These are phyloP conservation scores for Passiflora organensis DNA, from an alignment of 345 rosid species.

Conservation along the genomic window DNA sequence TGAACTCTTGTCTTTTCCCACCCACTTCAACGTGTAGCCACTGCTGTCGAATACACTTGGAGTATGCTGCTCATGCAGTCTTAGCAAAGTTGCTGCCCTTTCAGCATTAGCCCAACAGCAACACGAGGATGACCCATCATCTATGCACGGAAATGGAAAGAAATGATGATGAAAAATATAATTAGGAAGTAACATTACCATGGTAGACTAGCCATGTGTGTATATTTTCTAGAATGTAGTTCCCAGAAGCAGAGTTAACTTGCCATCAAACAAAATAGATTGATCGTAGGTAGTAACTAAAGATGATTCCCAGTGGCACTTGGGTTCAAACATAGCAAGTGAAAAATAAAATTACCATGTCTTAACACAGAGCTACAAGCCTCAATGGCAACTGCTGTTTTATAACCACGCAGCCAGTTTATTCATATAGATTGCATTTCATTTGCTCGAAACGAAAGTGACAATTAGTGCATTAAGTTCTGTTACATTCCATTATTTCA, in stretches of 20 bases:
- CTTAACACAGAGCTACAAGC: no score
- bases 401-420: neutral
- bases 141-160: conserved; percentile 29
- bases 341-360: no score
- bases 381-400: no score
- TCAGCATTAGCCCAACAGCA: conserved; percentile 75
- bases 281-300: no score
- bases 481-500: no score
- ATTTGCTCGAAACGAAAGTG: neutral
- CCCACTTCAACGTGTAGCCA: conserved; percentile 32
- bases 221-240: no score
- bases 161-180: neutral
- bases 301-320: no score
- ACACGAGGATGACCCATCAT: conserved; percentile 78
- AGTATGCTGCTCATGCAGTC: conserved; percentile 56
- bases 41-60: conserved; percentile 28
- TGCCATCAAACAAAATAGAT: no score
- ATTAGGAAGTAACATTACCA: neutral
- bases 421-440: neutral
- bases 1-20: conserved; percentile 22
- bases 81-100: conserved; percentile 60
- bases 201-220: neutral
- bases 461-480: no score
- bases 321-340: no score
- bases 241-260: no score